phyloP scores from a whole-genome alignment of 2,329 filamentous ascomycete genomes.

The Colletotrichum viniferum region DNA sequence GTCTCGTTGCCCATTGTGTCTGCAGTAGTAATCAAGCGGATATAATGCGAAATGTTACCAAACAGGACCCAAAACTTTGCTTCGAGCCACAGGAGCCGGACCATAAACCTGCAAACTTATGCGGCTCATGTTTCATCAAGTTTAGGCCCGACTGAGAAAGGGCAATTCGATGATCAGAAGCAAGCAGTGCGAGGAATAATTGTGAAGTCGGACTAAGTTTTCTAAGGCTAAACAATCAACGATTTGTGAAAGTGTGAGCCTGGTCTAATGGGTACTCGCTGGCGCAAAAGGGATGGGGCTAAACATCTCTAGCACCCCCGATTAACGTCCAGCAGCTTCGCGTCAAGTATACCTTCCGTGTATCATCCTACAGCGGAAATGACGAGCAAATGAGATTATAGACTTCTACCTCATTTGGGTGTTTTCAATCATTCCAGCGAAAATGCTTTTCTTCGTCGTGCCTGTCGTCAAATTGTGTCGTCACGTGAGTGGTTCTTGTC shows the following conservation, averaged over 20 bases:
- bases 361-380: rapidly evolving
- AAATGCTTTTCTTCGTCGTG: rapidly evolving
- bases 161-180: neutral
- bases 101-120: too few relatives aligned
- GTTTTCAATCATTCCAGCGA: rapidly evolving
- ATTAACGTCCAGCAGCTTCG: rapidly evolving
- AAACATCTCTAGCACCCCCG: rapidly evolving
- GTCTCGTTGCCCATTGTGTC: too few relatives aligned
- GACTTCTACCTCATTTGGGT: rapidly evolving
- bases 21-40: too few relatives aligned
- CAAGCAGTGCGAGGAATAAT: rapidly evolving
- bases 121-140: too few relatives aligned
- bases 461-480: rapidly evolving
- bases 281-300: rapidly evolving
- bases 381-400: rapidly evolving
- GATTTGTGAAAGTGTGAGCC: too few relatives aligned
- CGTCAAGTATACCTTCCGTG: neutral
- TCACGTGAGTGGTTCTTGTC: neutral
- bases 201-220: rapidly evolving
- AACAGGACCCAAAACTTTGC: too few relatives aligned
- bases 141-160: neutral
- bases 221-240: rapidly evolving
- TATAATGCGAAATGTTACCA: too few relatives aligned
- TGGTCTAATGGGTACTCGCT: neutral
- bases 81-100: too few relatives aligned